A percentile compares a stretch with the other conserved stretches of the same genome.
Evolutionary conservation across 768 basidiomycete genomes (phyloP).

Genomic region (Mycena albidolilacea): DNA sequence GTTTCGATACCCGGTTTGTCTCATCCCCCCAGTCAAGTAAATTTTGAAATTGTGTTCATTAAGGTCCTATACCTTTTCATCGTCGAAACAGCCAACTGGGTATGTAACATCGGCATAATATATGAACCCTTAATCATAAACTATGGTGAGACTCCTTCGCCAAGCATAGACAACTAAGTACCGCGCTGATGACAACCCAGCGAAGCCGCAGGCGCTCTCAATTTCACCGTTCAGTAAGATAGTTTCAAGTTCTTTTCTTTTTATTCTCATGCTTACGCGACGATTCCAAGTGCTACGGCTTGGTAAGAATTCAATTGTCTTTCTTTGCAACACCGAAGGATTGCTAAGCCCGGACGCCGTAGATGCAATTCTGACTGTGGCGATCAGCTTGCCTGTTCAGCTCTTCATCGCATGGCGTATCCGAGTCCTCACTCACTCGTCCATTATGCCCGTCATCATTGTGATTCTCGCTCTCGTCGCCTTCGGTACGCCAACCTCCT

Average conservation of each 20-base stretch:
- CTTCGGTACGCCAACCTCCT: constrained; percentile 1
- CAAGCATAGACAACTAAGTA: too few relatives aligned
- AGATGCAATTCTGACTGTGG: too few relatives aligned
- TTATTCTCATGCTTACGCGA: too few relatives aligned
- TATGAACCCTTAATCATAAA: constrained; percentile 23
- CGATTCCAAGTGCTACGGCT: too few relatives aligned
- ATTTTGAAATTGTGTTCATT: background rate
- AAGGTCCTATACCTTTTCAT: constrained; percentile 23
- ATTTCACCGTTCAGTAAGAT: too few relatives aligned
- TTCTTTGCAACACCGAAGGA: too few relatives aligned
- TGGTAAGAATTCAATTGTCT: too few relatives aligned
- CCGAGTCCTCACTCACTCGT: constrained; percentile 24
- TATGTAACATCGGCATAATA: constrained; percentile 22
- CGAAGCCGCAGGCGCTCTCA: too few relatives aligned
- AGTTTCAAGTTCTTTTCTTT: too few relatives aligned
- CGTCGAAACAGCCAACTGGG: constrained; percentile 19
- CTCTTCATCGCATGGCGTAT: constrained; percentile 32
- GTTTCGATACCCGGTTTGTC: constrained; percentile 14
- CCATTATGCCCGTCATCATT: constrained; percentile 10
- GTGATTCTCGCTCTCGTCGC: constrained; percentile 9
- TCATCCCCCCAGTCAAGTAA: too few relatives aligned
- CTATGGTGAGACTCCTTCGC: constrained; percentile 7
- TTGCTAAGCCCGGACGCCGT: too few relatives aligned
- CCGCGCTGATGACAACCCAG: too few relatives aligned
- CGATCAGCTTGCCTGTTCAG: background rate